Conservation (phyloP, 1,284 basidiomycete species). For the Austropuccinia psidii region DNA sequence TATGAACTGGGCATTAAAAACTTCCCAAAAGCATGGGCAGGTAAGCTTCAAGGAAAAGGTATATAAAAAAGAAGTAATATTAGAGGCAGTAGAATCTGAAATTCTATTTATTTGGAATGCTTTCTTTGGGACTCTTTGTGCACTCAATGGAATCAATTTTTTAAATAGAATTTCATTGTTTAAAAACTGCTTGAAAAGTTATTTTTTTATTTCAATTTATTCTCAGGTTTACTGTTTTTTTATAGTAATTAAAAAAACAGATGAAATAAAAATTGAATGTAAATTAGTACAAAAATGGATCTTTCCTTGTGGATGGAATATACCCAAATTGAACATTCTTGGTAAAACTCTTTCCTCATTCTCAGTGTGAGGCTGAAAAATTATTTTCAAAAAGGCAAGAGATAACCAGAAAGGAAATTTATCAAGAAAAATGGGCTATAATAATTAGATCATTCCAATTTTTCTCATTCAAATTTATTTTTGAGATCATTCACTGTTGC, state of each 20-base stretch:
- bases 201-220: too few relatives aligned
- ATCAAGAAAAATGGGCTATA: not conserved
- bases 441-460: not conserved
- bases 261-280: not conserved
- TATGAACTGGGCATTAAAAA: constrained; percentile 2
- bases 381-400: constrained; percentile 9
- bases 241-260: not conserved
- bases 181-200: too few relatives aligned
- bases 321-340: not conserved
- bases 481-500: too few relatives aligned
- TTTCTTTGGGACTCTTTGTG: not conserved
- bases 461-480: too few relatives aligned
- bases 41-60: not conserved
- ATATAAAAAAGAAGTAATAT: not conserved
- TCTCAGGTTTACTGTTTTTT: too few relatives aligned
- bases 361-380: not conserved
- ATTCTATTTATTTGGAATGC: constrained; percentile 8
- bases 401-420: not conserved
- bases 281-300: not conserved
- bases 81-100: not conserved
- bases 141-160: not conserved
- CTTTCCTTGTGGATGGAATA: constrained; percentile 1
- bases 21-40: not conserved
- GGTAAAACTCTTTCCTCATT: not conserved
- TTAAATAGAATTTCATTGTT: not conserved